Base-by-base conservation (phyloP, 257 asterid species). In the Solanum rostratum region DNA sequence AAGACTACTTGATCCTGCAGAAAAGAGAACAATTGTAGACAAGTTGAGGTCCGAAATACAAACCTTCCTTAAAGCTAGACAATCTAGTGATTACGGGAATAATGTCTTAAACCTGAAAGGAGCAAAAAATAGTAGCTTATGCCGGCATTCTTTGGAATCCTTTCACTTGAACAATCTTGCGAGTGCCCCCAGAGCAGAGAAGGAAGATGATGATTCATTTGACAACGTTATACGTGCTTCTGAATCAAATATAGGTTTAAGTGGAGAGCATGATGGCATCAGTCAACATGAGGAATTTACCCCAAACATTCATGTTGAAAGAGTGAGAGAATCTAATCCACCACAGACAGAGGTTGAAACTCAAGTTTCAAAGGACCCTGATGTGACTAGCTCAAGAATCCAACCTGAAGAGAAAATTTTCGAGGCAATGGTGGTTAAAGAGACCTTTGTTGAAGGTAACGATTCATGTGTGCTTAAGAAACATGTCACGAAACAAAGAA, bases 41-140 rank as follows among this genome's bases (percentile, higher is more conserved):
- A 96, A 91, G 92, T 69, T 96, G 71, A 83, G 89, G 59, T 62
- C 54, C 30, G 98, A 94, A 87, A 93, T 94, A 3, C 94, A 94
- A 88, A 83, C 91, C 85, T 93, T 96, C 86, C 97, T 93, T 59
- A 90, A 66, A 66, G 92, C 90, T 81, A 92, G 87, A 84, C 92
- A 88, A 46, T 78, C 88, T 29, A 87, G 22, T n/a, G 55, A 76
- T 74, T 70, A 82, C 19, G 82, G 30, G 27, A 89, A 85, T 45
- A 80, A 85, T 18, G 73, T 79, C 9, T 53, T 16, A 33, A 81
- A 84, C 59, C 20, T 85, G 39, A 84, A 84, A 76, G 84, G 83
- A 33, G 90, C 85, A 3, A 14, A 88, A 10, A 81, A 79, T 86
- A 86, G 88, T 80, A 53, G 80, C 16, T 24, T 84, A 13, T 80